Evolutionary conservation across 202 grass and related monocot species (phyloP), one percentile per base, ranked within the genome.

Genomic region (Carex arenaria): DNA sequence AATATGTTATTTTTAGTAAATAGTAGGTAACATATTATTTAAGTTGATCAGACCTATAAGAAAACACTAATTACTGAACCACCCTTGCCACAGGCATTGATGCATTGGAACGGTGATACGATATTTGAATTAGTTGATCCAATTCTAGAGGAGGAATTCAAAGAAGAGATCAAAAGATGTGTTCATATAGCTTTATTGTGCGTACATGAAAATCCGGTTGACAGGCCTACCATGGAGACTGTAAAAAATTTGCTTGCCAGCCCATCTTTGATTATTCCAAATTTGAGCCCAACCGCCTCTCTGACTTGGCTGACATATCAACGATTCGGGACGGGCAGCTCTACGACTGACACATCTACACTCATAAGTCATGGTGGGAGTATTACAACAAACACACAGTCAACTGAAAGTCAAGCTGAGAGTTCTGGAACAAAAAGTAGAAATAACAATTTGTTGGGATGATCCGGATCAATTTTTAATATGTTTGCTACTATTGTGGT

Each of bases 171-270:
- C 10, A 47, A 45, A 80, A 80, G 78, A 80, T 80, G 78, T 63
- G 60, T 64, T 26, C 59, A 80, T 63, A 64, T 51, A 62, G 78
- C 55, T 10, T 80, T 80, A 64, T 3, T 80, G 3, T 80, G 78
- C 15, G 78, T 80, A 51, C 78, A 47, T 3, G 78, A 47, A 80
- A 40, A 64, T 45, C 78, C 78, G 0, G 26, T 28, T 18, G 57
- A 64, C 13, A 65, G 78, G 42, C 78, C 78, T n/a, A 28, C 49
- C 5, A 80, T 80, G 78, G 78, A 80, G 38, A 30, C 78, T 0
- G 78, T 80, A 43, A 80, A 80, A 51, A 80, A 51, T 31, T 51
- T 80, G 56, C 61, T 80, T 63, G 61, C 53, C 43, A 45, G n/a
- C 78, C 32, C 34, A 15, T 64, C 78, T 57, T 13, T 63, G 56